Evolutionary conservation across 306 rosid genomes (phyloP), one percentile per base, ranked within the genome.

Genomic region (Cyamopsis tetragonoloba): DNA sequence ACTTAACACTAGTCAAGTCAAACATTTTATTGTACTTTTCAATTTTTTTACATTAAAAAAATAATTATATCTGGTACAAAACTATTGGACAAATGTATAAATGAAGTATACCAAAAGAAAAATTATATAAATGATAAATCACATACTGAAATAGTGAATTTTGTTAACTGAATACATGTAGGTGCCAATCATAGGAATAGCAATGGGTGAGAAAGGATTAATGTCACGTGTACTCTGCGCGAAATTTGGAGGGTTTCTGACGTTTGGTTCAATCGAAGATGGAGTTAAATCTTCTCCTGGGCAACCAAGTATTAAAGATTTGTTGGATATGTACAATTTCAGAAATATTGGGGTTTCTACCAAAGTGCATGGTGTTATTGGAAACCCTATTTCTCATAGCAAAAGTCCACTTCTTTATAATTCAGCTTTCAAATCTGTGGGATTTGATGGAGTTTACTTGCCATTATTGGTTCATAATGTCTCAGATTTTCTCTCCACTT

Each of bases 161-260:
- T 11, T 10, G 17, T 66, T 20, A 34, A 35, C 6, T 74, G 57
- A 50, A 39, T 44, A 58, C 49, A 27, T 58, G 39, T 47, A 87
- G 92, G 84, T 84, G 7, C 89, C 92, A 49, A 71, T 87, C 74
- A 81, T 87, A 47, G 92, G 91, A 59, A 80, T 86, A 43, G 88
- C 80, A 38, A 82, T 83, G 89, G 89, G 89, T 1, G 95, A 88
- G 61, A 86, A 72, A 67, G 95, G 91, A 51, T 67, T 88, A 8
- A 80, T 88, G 42, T 79, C 89, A 15, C 77, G 89, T 13, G 42
- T 84, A 19, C 91, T 88, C 23, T 23, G 83, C 18, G 85, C 91
- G 7, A 88, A 88, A 51, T 88, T 84, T 57, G 96, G 89, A 7
- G 89, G 85, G 19, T 88, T 72, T 71, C 82, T 84, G 43, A 84